These are phyloP conservation scores for Euphorbia lathyris DNA, from an alignment of 345 rosid species.

Conservation along the genomic window DNA sequence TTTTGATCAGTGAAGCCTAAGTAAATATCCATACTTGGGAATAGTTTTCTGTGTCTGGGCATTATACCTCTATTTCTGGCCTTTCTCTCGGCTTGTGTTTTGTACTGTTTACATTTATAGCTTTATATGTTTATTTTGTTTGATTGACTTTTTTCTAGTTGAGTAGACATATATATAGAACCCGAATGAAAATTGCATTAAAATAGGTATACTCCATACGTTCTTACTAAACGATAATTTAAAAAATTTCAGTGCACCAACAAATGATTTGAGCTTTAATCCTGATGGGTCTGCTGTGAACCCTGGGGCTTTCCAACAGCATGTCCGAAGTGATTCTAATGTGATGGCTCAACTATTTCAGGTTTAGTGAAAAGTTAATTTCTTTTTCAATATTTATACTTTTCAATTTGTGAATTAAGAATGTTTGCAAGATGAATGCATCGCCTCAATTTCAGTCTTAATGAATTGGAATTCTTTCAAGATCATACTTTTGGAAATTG, in stretches of 20 bases:
- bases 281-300: slow-evolving; percentile 93
- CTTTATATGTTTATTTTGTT: slow-evolving; percentile 1
- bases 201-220: neutral
- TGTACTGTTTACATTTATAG: neutral
- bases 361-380: slow-evolving; percentile 36
- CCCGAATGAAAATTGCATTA: neutral
- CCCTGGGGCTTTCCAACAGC: slow-evolving; percentile 89
- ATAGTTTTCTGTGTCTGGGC: neutral
- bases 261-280: slow-evolving; percentile 54
- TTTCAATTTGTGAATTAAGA: neutral
- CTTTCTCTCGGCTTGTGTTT: neutral
- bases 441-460: neutral
- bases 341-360: slow-evolving; percentile 77
- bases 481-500: neutral
- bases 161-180: neutral
- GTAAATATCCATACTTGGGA: neutral
- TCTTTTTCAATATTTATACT: neutral
- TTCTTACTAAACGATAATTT: slow-evolving; percentile 5
- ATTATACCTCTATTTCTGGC: neutral
- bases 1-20: neutral
- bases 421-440: neutral
- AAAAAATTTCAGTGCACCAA: slow-evolving; percentile 43
- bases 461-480: neutral
- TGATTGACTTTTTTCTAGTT: neutral
- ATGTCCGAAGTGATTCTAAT: slow-evolving; percentile 67